Percentiles rank a stretch among this genome's conserved stretches.
These are phyloP conservation scores for Fusarium compactum DNA, from an alignment of 2,329 filamentous ascomycete genomes.

Conservation along the genomic window DNA sequence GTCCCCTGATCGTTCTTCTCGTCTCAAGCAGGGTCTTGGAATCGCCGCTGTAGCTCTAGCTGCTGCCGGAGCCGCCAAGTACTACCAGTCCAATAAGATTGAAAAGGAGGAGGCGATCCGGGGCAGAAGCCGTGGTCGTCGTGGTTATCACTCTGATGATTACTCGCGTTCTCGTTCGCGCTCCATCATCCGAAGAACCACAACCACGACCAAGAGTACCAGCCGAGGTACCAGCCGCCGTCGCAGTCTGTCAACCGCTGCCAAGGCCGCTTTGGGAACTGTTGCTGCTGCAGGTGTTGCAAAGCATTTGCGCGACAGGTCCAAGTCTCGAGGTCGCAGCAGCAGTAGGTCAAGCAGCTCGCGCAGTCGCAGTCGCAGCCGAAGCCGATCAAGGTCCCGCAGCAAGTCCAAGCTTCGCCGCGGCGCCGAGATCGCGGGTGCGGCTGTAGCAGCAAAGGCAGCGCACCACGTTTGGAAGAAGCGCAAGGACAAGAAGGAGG, in stretches of 20 bases:
- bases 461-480: slow-evolving; percentile 72
- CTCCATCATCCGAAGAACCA: slow-evolving; percentile 51
- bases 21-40: slow-evolving; percentile 71
- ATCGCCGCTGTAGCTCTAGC: slow-evolving; percentile 73
- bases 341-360: slow-evolving; percentile 43
- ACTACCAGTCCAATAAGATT: slow-evolving; percentile 69
- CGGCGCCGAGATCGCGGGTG: slow-evolving; percentile 71
- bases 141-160: slow-evolving; percentile 57
- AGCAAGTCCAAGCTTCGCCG: slow-evolving; percentile 63
- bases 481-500: slow-evolving; percentile 71
- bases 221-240: slow-evolving; percentile 52
- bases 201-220: slow-evolving; percentile 54
- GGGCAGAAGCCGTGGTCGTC: slow-evolving; percentile 64
- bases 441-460: slow-evolving; percentile 69
- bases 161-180: slow-evolving; percentile 60
- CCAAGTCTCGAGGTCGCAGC: slow-evolving; percentile 52
- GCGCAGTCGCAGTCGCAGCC: slow-evolving; percentile 26
- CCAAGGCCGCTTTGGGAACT: slow-evolving; percentile 70
- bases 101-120: slow-evolving; percentile 70
- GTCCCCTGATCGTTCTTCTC: slow-evolving; percentile 58
- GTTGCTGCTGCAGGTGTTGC: slow-evolving; percentile 69
- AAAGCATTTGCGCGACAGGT: slow-evolving; percentile 68
- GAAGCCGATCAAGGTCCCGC: slow-evolving; percentile 46
- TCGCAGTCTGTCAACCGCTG: slow-evolving; percentile 61
- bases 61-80: slow-evolving; percentile 74